These are phyloP conservation scores for Solanum tarapatanum DNA, from an alignment of 257 asterid genomes.

Conservation along the genomic window DNA sequence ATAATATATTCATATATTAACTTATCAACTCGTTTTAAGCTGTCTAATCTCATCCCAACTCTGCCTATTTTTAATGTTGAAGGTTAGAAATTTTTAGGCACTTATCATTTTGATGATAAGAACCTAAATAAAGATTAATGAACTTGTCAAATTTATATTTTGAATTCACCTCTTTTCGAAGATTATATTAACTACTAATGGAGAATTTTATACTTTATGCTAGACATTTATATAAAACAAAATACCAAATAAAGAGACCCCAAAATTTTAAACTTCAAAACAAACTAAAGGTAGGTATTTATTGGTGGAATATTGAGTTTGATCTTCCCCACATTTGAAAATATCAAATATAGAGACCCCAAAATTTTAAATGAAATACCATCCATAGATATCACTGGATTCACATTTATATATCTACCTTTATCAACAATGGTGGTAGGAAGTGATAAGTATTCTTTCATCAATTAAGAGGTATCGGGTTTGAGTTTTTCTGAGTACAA, in stretches of 20 bases:
- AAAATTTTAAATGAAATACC: background rate
- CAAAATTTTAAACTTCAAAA: background rate
- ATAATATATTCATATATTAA: too few species aligned
- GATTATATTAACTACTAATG: too few species aligned
- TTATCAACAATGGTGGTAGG: background rate
- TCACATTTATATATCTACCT: background rate
- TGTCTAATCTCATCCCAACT: background rate
- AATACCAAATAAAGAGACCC: too few species aligned
- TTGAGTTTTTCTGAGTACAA: background rate
- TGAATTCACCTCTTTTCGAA: background rate
- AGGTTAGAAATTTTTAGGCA: background rate
- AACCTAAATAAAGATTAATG: background rate
- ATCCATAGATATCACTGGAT: background rate
- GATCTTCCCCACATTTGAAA: background rate
- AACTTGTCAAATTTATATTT: background rate
- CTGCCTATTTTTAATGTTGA: too few species aligned
- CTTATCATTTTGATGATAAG: background rate
- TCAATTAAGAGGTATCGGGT: too few species aligned
- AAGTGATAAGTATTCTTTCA: too few species aligned
- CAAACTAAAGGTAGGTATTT: background rate
- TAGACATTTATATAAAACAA: background rate
- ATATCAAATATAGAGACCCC: background rate
- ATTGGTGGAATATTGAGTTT: background rate
- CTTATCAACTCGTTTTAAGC: too few species aligned
- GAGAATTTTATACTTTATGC: background rate